These are phyloP conservation scores for Cytospora piceicola DNA, from an alignment of 2,329 filamentous ascomycete species.

Conservation along the genomic window DNA sequence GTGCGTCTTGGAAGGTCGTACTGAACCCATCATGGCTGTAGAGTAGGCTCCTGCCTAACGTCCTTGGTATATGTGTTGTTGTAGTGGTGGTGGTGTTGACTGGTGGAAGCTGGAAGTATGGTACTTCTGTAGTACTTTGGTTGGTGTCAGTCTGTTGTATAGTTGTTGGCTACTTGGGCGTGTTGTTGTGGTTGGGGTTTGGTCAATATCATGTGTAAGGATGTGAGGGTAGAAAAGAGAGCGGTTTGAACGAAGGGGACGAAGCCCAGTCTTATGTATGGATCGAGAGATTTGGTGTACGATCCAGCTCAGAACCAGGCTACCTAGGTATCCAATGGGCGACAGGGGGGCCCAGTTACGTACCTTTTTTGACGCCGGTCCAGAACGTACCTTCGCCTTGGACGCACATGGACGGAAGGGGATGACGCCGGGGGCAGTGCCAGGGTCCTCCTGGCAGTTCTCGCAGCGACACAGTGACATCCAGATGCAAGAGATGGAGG, in stretches of 20 bases:
- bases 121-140: not conserved
- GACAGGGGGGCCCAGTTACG: conserved; percentile 16
- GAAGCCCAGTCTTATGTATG: conserved; percentile 31
- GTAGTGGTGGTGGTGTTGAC: not conserved
- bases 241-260: conserved; percentile 25
- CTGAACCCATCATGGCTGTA: conserved; percentile 38
- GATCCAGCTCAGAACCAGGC: conserved; percentile 17
- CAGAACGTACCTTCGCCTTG: conserved; percentile 26
- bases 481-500: conserved; percentile 9
- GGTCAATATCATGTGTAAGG: not conserved
- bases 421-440: conserved; percentile 23
- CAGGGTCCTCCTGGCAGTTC: conserved; percentile 22
- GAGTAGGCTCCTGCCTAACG: conserved; percentile 15
- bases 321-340: conserved; percentile 19
- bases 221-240: not conserved
- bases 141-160: not conserved
- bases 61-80: not conserved
- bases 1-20: conserved; percentile 42
- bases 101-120: not conserved
- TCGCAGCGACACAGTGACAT: conserved; percentile 17
- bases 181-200: not conserved
- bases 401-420: conserved; percentile 14
- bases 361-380: conserved; percentile 18
- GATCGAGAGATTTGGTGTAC: conserved; percentile 28
- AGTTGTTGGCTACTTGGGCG: not conserved